Conservation (phyloP, 441 rosid genomes). For the Metrosideros polymorpha region DNA sequence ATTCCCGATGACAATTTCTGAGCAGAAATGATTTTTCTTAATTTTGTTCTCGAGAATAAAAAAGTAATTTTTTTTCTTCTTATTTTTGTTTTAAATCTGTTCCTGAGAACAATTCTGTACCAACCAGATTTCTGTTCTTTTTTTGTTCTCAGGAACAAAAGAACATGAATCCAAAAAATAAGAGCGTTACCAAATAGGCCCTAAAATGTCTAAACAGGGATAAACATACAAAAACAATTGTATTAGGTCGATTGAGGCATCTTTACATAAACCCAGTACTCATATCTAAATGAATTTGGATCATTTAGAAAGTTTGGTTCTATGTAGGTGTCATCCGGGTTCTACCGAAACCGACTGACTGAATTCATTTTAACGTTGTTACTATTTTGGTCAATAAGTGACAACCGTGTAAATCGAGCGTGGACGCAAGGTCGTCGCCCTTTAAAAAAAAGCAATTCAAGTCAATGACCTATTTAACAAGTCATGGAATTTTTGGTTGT, state of each 20-base stretch:
- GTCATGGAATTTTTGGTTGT: neutral
- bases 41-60: no score
- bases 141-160: no score
- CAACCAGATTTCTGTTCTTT: no score
- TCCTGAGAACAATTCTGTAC: no score
- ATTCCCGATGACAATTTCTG: no score
- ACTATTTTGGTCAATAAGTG: neutral
- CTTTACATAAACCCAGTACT: neutral
- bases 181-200: no score
- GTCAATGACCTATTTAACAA: neutral
- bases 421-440: fast-evolving
- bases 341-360: neutral
- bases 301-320: neutral
- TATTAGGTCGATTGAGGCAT: neutral
- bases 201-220: neutral
- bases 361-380: neutral
- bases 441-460: neutral
- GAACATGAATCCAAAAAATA: no score
- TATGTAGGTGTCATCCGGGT: neutral
- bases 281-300: neutral
- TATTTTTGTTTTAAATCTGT: no score
- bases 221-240: neutral
- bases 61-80: no score
- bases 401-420: neutral
- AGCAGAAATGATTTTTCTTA: no score